These are phyloP conservation scores for Lathyrus aphaca DNA, from an alignment of 306 rosid genomes.

Conservation along the genomic window DNA sequence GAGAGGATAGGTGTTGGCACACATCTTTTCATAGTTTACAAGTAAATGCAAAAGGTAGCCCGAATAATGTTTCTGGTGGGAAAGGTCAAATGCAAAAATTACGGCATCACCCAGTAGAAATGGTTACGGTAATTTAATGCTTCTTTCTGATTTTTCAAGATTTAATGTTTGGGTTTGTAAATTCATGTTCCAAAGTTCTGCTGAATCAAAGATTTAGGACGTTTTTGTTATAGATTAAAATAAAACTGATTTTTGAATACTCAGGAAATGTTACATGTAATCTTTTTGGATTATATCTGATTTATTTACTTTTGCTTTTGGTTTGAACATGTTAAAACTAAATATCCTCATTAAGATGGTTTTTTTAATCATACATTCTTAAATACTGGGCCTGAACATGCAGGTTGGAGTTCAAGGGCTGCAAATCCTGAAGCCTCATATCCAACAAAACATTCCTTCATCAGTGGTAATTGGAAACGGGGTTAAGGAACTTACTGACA, in stretches of 20 bases:
- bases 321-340: constrained; percentile 10
- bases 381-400: constrained; percentile 32
- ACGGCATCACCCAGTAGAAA: constrained; percentile 64
- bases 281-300: constrained; percentile 18
- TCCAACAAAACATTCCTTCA: constrained; percentile 48
- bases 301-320: constrained; percentile 22
- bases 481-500: constrained; percentile 53
- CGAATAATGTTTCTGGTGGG: constrained; percentile 51
- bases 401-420: constrained; percentile 88
- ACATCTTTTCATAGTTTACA: constrained; percentile 64
- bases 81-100: constrained; percentile 46
- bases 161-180: constrained; percentile 1
- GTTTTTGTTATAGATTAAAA: too few species aligned
- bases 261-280: not conserved
- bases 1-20: constrained; percentile 97
- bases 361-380: constrained; percentile 32
- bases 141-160: constrained; percentile 29
- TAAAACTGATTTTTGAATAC: not conserved
- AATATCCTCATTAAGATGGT: constrained; percentile 11
- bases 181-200: constrained; percentile 23
- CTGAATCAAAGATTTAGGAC: constrained; percentile 10
- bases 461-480: constrained; percentile 54
- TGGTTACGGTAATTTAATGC: constrained; percentile 63
- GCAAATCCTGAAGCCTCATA: constrained; percentile 78
- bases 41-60: constrained; percentile 71